Evolutionary conservation across 129 eudicot species (phyloP).

Genomic region (Flaveria ramosissima): DNA sequence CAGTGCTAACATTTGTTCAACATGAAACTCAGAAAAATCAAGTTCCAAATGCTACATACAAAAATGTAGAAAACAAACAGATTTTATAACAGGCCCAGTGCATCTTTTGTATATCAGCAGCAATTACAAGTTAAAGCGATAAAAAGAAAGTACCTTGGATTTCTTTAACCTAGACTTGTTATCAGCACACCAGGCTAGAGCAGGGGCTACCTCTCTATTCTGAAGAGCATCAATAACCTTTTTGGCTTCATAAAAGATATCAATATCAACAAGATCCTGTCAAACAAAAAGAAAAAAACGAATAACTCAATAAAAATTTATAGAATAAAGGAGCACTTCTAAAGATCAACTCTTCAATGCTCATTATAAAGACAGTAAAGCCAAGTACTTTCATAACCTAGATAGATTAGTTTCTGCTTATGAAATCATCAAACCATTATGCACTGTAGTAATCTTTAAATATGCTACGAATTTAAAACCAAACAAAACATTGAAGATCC

Average conservation of each 20-base stretch:
- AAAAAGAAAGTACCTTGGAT: slow-evolving; percentile 61
- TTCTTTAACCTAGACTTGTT: slow-evolving; percentile 92
- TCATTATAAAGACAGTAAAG: no score
- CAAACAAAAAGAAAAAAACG: background rate
- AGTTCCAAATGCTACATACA: background rate
- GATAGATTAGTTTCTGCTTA: background rate
- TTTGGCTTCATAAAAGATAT: slow-evolving; percentile 93
- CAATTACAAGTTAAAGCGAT: background rate
- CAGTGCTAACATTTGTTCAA: background rate
- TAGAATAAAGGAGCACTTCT: background rate
- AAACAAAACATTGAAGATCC: background rate
- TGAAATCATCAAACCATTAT: background rate
- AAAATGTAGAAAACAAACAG: background rate
- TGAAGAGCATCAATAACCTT: slow-evolving; percentile 87
- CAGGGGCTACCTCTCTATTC: slow-evolving; percentile 87
- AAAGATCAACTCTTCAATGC: background rate
- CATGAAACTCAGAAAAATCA: background rate
- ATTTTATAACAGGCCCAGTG: background rate
- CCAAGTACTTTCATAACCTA: background rate
- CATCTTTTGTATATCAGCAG: slow-evolving; percentile 31
- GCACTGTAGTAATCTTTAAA: background rate
- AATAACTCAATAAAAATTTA: background rate
- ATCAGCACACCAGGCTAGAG: slow-evolving; percentile 96
- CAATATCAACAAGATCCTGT: slow-evolving; percentile 98
- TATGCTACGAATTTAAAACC: background rate